Percentiles rank a stretch among this genome's conserved stretches.
Evolutionary conservation across 2,329 filamentous ascomycete genomes (phyloP).

Genomic region (Knufia fluminis): DNA sequence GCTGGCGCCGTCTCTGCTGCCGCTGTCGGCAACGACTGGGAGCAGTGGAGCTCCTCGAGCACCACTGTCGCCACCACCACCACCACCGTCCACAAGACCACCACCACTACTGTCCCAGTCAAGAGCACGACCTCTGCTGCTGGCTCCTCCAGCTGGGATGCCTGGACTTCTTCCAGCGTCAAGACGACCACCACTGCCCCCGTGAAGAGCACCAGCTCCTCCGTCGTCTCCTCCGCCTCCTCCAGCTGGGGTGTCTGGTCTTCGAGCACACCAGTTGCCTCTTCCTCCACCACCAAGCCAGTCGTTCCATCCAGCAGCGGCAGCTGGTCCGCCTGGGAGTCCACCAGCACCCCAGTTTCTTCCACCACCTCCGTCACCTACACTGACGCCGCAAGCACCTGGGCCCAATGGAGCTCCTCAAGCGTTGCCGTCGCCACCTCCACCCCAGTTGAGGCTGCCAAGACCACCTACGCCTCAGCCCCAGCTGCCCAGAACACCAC

Average conservation of each 20-base stretch:
- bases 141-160: conserved; percentile 1
- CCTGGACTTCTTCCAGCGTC: background rate
- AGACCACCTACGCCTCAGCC: background rate
- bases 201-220: too few species aligned
- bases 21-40: background rate
- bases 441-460: background rate
- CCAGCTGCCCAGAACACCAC: background rate
- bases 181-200: background rate
- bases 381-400: too few species aligned
- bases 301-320: too few species aligned
- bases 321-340: too few species aligned
- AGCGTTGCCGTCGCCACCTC: background rate
- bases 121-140: background rate
- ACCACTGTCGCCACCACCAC: conserved; percentile 1
- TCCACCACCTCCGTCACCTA: too few species aligned
- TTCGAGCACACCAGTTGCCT: too few species aligned
- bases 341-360: too few species aligned
- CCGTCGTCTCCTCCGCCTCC: too few species aligned
- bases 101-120: background rate
- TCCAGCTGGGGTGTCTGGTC: too few species aligned
- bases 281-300: too few species aligned
- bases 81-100: background rate
- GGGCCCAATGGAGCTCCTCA: background rate
- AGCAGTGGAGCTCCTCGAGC: background rate
- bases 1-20: conserved; percentile 4